These are phyloP conservation scores for Crepidotus variabilis DNA, from an alignment of 768 basidiomycete species.

Conservation along the genomic window DNA sequence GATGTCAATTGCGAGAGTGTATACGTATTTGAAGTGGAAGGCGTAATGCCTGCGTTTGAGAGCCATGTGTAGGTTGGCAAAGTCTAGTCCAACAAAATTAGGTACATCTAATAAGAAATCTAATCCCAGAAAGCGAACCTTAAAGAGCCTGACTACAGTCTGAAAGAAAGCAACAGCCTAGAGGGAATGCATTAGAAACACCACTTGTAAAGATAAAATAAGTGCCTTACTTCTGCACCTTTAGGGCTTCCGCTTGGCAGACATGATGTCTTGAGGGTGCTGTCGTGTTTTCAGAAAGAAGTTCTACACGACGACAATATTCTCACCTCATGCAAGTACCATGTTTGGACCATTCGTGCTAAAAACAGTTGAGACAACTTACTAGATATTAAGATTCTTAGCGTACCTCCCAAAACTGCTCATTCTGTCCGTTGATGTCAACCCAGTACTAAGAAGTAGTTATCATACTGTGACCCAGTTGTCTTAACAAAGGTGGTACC, in stretches of 20 bases:
- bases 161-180: constrained; percentile 70
- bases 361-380: not conserved
- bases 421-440: constrained; percentile 52
- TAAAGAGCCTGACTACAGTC: constrained; percentile 54
- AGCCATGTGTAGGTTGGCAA: constrained; percentile 79
- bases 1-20: constrained; percentile 48
- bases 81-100: constrained; percentile 25
- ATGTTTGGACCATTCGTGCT: constrained; percentile 73
- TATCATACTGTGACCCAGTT: not conserved
- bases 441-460: constrained; percentile 51
- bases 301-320: constrained; percentile 10
- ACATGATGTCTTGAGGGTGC: constrained; percentile 57
- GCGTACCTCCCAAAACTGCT: constrained; percentile 67
- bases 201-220: not conserved
- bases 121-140: constrained; percentile 39
- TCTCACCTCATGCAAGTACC: constrained; percentile 54
- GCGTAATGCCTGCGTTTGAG: constrained; percentile 66
- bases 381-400: not conserved
- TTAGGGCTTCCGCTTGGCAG: constrained; percentile 53
- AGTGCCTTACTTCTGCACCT: constrained; percentile 52
- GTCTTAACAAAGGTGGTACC: constrained; percentile 15
- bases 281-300: constrained; percentile 16
- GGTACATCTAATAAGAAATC: constrained; percentile 19
- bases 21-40: constrained; percentile 54
- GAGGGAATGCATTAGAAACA: not conserved